Conservation (phyloP, 2,329 filamentous ascomycete genomes). For the Capronia coronata region DNA sequence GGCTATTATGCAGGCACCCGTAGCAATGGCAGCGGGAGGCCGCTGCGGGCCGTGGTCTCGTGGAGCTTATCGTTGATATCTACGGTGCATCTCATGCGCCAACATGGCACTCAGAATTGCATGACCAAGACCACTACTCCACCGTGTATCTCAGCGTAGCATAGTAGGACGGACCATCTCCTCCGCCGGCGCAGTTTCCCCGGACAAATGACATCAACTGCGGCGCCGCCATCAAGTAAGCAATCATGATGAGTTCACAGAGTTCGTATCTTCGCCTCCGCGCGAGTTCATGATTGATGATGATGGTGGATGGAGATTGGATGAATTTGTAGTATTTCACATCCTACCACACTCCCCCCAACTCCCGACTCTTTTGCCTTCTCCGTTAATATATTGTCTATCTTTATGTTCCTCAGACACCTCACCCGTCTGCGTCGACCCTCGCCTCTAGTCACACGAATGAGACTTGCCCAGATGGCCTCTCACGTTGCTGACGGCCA, state of each 20-base stretch:
- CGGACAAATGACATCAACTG: slow-evolving; percentile 1
- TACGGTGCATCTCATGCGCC: no score
- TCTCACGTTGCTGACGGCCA: slow-evolving; percentile 34
- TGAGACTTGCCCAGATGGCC: slow-evolving; percentile 42
- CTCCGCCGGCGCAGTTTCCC: not conserved
- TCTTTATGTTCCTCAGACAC: slow-evolving; percentile 20
- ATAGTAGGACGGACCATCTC: not conserved
- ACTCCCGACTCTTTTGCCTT: slow-evolving; percentile 2
- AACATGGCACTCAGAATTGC: no score
- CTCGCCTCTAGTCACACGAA: slow-evolving; percentile 23
- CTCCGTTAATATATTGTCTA: slow-evolving; percentile 18
- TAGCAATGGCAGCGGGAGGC: no score
- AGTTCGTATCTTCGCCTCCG: not conserved
- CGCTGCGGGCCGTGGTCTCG: no score
- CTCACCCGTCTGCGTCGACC: slow-evolving; percentile 12
- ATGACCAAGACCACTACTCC: no score
- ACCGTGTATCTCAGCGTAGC: not conserved
- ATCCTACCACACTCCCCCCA: not conserved
- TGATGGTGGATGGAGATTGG: not conserved
- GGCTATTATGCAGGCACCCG: not conserved
- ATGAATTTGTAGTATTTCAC: not conserved
- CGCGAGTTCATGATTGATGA: no score
- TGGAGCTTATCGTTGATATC: no score
- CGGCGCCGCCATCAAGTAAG: not conserved
- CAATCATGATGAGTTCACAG: not conserved